A percentile compares a stretch with the other conserved stretches of the same genome.
Evolutionary conservation across 148 eudicot genomes (phyloP).

Genomic region (Dysphania ambrosioides): DNA sequence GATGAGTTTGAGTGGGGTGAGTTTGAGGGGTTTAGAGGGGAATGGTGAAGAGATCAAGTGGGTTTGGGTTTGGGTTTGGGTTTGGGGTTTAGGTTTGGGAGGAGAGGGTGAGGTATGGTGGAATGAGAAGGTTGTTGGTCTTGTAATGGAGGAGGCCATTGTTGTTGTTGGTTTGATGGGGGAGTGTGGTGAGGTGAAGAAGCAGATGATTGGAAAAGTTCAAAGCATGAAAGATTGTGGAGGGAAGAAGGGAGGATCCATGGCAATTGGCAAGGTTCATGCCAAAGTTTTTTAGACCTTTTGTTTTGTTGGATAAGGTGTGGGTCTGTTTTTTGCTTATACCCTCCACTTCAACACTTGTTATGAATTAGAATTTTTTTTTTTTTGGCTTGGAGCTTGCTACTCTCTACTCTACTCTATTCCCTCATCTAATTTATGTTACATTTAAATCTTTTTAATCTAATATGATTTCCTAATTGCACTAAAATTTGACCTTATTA

Average conservation of each 20-base stretch:
- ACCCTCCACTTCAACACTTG: conserved; percentile 10
- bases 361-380: not conserved
- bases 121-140: conserved; percentile 38
- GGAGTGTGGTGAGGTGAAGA: not conserved
- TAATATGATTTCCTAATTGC: too few relatives aligned
- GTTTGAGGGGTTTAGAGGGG: conserved; percentile 15
- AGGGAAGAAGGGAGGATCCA: conserved; percentile 25
- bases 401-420: too few relatives aligned
- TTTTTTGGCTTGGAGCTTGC: not conserved
- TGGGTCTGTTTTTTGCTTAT: not conserved
- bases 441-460: too few relatives aligned
- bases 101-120: conserved; percentile 35
- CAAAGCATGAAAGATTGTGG: not conserved
- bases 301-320: conserved; percentile 34
- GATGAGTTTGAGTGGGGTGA: conserved; percentile 9
- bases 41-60: conserved; percentile 27
- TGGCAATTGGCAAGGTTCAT: conserved; percentile 30
- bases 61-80: conserved; percentile 35
- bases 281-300: conserved; percentile 35
- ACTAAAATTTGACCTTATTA: too few relatives aligned
- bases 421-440: too few relatives aligned
- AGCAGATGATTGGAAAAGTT: not conserved
- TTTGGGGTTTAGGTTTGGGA: conserved; percentile 43
- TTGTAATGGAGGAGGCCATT: conserved; percentile 57
- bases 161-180: conserved; percentile 8